A percentile compares a stretch with the other conserved stretches of the same genome.
Evolutionary conservation across 202 grass and related monocot species (phyloP).

Genomic region (Thinopyrum obtusiflorum): DNA sequence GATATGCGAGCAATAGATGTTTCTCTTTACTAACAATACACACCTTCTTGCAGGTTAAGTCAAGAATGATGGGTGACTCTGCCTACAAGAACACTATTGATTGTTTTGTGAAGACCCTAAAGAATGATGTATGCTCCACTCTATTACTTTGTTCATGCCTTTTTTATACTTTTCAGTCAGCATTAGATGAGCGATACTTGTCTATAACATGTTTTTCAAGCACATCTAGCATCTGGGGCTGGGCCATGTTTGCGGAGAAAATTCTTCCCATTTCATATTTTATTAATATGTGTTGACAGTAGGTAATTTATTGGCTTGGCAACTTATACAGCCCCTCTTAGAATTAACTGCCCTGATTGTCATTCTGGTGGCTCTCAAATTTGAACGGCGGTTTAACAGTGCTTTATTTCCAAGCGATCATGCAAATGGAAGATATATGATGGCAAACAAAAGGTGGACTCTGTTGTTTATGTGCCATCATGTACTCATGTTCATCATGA

Average conservation of each 20-base stretch:
- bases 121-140: constrained; percentile 69
- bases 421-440: neutral
- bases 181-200: neutral
- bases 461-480: neutral
- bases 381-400: neutral
- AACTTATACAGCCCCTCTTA: neutral
- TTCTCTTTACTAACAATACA: constrained; percentile 18
- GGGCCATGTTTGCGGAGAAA: neutral
- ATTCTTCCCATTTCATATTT: neutral
- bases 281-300: neutral
- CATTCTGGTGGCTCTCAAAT: neutral
- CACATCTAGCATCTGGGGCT: neutral
- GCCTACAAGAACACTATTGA: constrained; percentile 73
- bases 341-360: neutral
- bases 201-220: constrained; percentile 13
- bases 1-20: neutral
- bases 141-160: constrained; percentile 3
- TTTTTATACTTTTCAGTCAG: constrained; percentile 8
- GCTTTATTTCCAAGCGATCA: neutral
- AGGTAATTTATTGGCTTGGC: neutral
- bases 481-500: neutral
- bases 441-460: neutral
- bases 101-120: constrained; percentile 95
- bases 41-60: constrained; percentile 67
- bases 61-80: constrained; percentile 96